A percentile compares a stretch with the other conserved stretches of the same genome.
phyloP scores from a whole-genome alignment of 352 stramenopile species.

The Phytophthora pini region DNA sequence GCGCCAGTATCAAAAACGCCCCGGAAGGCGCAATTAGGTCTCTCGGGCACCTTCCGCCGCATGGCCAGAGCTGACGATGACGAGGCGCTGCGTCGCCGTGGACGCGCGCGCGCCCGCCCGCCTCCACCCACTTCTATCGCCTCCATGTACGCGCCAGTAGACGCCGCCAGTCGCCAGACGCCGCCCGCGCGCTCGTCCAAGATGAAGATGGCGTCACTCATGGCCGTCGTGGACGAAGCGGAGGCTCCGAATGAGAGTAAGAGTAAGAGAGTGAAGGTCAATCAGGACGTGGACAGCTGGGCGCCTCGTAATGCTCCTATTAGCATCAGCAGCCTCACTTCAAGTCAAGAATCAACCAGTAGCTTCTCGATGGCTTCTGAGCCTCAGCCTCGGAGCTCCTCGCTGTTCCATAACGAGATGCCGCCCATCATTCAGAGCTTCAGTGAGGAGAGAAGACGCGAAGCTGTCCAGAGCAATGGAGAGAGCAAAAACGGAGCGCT shows the following conservation, averaged over 20 bases:
- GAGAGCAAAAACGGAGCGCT: slow-evolving; percentile 26
- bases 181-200: slow-evolving; percentile 30
- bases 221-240: slow-evolving; percentile 39
- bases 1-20: slow-evolving; percentile 47
- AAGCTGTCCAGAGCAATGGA: slow-evolving; percentile 7
- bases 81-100: slow-evolving; percentile 41
- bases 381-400: slow-evolving; percentile 15
- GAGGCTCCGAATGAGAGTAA: slow-evolving; percentile 28
- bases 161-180: slow-evolving; percentile 8
- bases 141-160: slow-evolving; percentile 28
- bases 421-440: slow-evolving; percentile 68
- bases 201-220: slow-evolving; percentile 63
- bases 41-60: neutral
- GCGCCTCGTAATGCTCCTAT: slow-evolving; percentile 22
- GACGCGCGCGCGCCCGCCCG: slow-evolving; percentile 33
- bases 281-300: slow-evolving; percentile 21
- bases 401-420: slow-evolving; percentile 60
- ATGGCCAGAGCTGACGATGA: slow-evolving; percentile 54
- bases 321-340: slow-evolving; percentile 29
- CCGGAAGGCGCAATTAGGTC: slow-evolving; percentile 8
- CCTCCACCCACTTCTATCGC: slow-evolving; percentile 27
- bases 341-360: slow-evolving; percentile 4
- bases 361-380: slow-evolving; percentile 15
- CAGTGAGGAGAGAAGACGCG: slow-evolving; percentile 37
- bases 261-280: slow-evolving; percentile 62